Evolutionary conservation across 148 eudicot species (phyloP).

Genomic region (Arbutus unedo): DNA sequence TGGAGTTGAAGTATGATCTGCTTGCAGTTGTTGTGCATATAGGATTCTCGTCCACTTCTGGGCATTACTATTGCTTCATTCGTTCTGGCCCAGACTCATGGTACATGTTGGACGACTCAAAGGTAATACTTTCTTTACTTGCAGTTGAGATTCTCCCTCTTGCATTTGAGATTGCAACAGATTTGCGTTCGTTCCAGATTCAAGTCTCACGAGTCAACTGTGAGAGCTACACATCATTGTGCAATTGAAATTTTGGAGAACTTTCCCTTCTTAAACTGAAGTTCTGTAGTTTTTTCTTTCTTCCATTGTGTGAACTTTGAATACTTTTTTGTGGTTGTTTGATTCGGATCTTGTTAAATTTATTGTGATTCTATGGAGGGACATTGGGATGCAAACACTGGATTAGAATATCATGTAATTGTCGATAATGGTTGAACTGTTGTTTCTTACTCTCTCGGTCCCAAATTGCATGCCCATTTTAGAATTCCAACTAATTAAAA

Average conservation of each 20-base stretch:
- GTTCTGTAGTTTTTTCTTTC: not conserved
- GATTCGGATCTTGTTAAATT: not conserved
- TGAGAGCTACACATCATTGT: not conserved
- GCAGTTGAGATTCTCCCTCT: not conserved
- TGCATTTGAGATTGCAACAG: not conserved
- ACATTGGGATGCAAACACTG: not conserved
- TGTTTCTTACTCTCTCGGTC: too few relatives aligned
- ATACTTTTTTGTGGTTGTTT: not conserved
- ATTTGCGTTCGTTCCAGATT: not conserved
- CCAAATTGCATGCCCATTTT: too few relatives aligned
- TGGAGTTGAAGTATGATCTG: slow-evolving; percentile 55
- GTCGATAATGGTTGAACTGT: not conserved
- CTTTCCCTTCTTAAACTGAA: not conserved
- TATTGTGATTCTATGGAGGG: not conserved
- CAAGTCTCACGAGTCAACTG: too few relatives aligned
- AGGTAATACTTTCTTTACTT: slow-evolving; percentile 37
- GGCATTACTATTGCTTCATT: slow-evolving; percentile 80
- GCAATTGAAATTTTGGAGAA: not conserved
- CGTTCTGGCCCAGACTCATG: slow-evolving; percentile 63
- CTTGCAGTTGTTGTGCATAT: slow-evolving; percentile 80
- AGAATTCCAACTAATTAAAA: too few relatives aligned
- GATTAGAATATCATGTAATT: not conserved
- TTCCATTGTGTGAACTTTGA: not conserved
- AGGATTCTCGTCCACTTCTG: slow-evolving; percentile 60
- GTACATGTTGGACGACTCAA: slow-evolving; percentile 78